Percentiles rank a stretch among this genome's conserved stretches.
These are phyloP conservation scores for Candida incommunis DNA, from an alignment of 805 yeast genomes.

Conservation along the genomic window DNA sequence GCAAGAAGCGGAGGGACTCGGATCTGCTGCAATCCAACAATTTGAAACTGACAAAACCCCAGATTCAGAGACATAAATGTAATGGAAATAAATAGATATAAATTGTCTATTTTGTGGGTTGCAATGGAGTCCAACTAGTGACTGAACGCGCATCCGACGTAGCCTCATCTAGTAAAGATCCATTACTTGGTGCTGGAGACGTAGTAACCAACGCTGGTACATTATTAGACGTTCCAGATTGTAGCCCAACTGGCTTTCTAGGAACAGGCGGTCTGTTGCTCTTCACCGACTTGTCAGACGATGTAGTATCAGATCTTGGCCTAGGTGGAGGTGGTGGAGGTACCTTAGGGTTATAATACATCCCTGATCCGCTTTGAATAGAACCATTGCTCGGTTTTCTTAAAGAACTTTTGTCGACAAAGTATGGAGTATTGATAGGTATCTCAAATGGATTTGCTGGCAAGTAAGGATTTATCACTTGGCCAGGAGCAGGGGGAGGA, in stretches of 20 bases:
- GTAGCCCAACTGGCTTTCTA: constrained; percentile 6
- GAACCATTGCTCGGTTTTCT: not conserved
- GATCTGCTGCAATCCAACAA: not conserved
- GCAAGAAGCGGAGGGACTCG: constrained; percentile 20
- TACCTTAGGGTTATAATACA: not conserved
- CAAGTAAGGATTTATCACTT: constrained; percentile 52
- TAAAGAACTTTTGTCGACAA: constrained; percentile 21
- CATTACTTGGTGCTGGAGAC: not conserved
- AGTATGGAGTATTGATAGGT: constrained; percentile 33
- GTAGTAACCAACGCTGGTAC: not conserved
- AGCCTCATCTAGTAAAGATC: not conserved
- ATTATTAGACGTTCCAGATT: not conserved
- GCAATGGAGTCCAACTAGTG: too few relatives aligned
- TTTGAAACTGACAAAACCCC: not conserved
- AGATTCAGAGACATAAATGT: not conserved
- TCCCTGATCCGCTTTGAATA: not conserved
- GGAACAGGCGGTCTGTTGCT: constrained; percentile 3
- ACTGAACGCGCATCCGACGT: too few relatives aligned
- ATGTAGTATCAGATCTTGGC: not conserved
- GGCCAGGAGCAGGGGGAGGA: constrained; percentile 24
- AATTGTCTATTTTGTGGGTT: too few relatives aligned
- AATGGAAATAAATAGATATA: too few relatives aligned
- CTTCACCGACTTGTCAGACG: not conserved
- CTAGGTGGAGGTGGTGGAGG: not conserved
- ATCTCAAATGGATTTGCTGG: constrained; percentile 61